Base-by-base conservation (phyloP, 768 basidiomycete species). In the Lyophyllum shimeji region DNA sequence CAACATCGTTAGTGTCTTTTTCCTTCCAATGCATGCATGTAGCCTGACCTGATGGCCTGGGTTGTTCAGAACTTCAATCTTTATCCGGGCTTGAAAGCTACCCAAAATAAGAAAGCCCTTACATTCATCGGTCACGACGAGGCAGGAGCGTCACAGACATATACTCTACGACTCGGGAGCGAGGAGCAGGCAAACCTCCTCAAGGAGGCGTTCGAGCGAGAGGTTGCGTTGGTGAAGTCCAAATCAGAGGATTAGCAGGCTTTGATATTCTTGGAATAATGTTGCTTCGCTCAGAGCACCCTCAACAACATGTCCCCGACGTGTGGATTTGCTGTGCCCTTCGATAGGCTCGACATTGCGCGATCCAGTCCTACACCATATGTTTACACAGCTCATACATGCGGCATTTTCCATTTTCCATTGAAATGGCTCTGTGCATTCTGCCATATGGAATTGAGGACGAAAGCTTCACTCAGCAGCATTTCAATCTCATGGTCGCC, bases 401-500 rank as follows among this genome's bases (percentile, higher is more conserved):
- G 31, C 40, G 43, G 46, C 55, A 27, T 51, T 50, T 42, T 29
- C 69, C 64, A 76, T 67, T 84, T 88, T 59, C 74, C 84, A 42
- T 74, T 80, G 70, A 94, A 88, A 70, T 94, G 92, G 66, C 90
- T 92, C 67, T 93, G 92, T 5, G 92, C 92, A 63, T 94, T 93
- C 61, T 93, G 91, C 92, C 92, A 94, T 72, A 90, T 89, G 25
- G 89, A 93, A 62, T 87, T 92, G 63, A 93, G 85, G 20, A 98
- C 90, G 67, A 96, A 99, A 1, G 97, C 96, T 73, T 98, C 93
- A 65, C 90, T 93, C 45, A 99, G 84, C 31, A 99, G 83, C 75
- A 98, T 82, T 67, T 98, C 94, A 45, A 98, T 88, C 66, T 98
- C 94, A 64, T 95, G 90, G 69, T 98, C 95, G 20, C 88, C 86